phyloP scores from a whole-genome alignment of 495 filamentous ascomycete species.

The Stereocaulon alpinum region DNA sequence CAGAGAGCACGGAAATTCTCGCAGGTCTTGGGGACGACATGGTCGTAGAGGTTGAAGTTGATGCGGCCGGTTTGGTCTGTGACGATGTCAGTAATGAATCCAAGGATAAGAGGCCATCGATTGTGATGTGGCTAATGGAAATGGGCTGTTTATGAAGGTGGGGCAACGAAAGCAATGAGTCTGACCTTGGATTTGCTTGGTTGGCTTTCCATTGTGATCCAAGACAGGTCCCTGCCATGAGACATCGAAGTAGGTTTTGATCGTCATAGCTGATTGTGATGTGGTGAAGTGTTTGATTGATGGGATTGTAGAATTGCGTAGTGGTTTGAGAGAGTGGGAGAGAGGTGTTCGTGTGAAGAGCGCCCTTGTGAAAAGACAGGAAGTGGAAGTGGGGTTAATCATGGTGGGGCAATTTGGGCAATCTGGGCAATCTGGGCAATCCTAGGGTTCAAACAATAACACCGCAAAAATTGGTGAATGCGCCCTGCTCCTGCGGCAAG shows the following conservation, averaged over 20 bases:
- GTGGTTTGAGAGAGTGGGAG: neutral
- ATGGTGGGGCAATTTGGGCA: slow-evolving; percentile 7
- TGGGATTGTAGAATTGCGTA: neutral
- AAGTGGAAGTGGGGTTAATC: slow-evolving; percentile 9
- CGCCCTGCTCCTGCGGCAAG: neutral
- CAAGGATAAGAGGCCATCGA: slow-evolving; percentile 18
- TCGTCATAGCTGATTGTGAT: slow-evolving; percentile 53
- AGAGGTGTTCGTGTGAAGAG: slow-evolving; percentile 12
- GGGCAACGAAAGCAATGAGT: slow-evolving; percentile 7
- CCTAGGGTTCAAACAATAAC: neutral
- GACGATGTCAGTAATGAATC: slow-evolving; percentile 20
- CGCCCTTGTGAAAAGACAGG: neutral
- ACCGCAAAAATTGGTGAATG: neutral
- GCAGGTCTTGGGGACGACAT: slow-evolving; percentile 82
- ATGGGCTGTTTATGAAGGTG: neutral
- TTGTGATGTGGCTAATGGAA: slow-evolving; percentile 16
- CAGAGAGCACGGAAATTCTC: slow-evolving; percentile 95
- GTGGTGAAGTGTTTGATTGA: slow-evolving; percentile 50
- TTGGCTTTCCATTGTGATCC: slow-evolving; percentile 44
- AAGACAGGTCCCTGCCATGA: slow-evolving; percentile 57
- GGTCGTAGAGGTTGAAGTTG: slow-evolving; percentile 83
- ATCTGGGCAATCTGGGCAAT: neutral
- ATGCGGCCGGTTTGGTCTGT: slow-evolving; percentile 69
- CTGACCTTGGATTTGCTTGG: slow-evolving; percentile 52
- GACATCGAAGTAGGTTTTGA: slow-evolving; percentile 58